phyloP scores from a whole-genome alignment of 2,329 filamentous ascomycete genomes.

The Boeremia exigua region DNA sequence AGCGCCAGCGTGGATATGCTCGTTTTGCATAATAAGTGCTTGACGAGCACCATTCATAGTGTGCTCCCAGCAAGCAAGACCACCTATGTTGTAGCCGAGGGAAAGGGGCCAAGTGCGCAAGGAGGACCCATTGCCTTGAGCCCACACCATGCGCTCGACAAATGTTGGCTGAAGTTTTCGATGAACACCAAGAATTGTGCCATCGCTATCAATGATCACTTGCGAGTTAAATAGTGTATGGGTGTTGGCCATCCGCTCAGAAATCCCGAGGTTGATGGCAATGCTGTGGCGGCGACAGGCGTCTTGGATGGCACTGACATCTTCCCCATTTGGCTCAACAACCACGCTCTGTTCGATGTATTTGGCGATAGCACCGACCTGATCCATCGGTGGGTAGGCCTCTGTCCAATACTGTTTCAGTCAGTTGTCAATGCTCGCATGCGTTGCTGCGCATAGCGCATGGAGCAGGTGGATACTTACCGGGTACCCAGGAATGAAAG shows the following conservation, averaged over 20 bases:
- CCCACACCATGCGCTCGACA: background rate
- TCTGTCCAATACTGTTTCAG: background rate
- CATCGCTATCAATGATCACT: background rate
- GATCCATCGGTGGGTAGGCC: background rate
- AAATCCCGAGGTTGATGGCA: background rate
- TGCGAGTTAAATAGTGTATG: background rate
- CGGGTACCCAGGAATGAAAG: background rate
- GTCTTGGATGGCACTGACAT: background rate
- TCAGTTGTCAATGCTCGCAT: conserved; percentile 1
- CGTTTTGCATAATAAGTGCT: background rate
- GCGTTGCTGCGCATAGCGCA: background rate
- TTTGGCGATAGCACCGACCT: background rate
- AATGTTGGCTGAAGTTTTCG: background rate
- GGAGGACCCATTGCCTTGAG: background rate
- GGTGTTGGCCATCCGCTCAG: background rate
- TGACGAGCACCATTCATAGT: background rate
- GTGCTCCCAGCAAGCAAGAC: background rate
- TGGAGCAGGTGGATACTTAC: background rate
- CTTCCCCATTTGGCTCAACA: background rate
- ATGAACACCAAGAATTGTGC: background rate
- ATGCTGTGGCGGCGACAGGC: background rate
- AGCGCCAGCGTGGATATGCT: background rate
- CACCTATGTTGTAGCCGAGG: background rate
- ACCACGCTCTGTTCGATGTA: background rate
- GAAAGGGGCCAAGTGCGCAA: background rate